phyloP scores from a whole-genome alignment of 305 asterid genomes.

The Solanum hybrid region DNA sequence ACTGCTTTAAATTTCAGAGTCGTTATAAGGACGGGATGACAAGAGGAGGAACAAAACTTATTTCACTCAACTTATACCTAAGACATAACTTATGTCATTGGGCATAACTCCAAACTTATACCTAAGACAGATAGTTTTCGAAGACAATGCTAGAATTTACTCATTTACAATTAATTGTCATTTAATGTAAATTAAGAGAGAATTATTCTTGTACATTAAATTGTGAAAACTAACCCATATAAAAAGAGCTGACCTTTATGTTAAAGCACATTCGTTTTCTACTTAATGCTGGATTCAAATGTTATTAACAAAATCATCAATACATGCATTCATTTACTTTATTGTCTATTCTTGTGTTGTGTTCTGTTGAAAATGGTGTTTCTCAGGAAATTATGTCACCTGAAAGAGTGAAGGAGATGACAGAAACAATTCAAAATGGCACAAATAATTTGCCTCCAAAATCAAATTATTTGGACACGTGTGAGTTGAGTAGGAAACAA shows the following conservation, averaged over 20 bases:
- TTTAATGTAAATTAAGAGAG: not conserved
- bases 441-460: not conserved
- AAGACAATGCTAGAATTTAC: too few species aligned
- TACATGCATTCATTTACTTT: not conserved
- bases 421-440: not conserved
- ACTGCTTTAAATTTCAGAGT: not conserved
- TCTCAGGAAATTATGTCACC: not conserved
- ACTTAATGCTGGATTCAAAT: not conserved
- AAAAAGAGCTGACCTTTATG: not conserved
- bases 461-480: not conserved
- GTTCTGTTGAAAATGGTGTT: not conserved
- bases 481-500: not conserved
- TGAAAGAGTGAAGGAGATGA: not conserved
- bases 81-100: not conserved
- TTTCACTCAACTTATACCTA: not conserved
- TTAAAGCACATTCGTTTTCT: not conserved
- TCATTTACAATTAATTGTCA: not conserved
- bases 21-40: not conserved
- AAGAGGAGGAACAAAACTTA: not conserved
- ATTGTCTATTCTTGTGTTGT: not conserved
- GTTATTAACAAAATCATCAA: not conserved
- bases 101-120: not conserved
- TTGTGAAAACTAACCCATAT: not conserved
- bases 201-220: too few species aligned
- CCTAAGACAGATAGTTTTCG: not conserved